Conservation (phyloP, 2,329 filamentous ascomycete genomes). For the Daldinia sp. region DNA sequence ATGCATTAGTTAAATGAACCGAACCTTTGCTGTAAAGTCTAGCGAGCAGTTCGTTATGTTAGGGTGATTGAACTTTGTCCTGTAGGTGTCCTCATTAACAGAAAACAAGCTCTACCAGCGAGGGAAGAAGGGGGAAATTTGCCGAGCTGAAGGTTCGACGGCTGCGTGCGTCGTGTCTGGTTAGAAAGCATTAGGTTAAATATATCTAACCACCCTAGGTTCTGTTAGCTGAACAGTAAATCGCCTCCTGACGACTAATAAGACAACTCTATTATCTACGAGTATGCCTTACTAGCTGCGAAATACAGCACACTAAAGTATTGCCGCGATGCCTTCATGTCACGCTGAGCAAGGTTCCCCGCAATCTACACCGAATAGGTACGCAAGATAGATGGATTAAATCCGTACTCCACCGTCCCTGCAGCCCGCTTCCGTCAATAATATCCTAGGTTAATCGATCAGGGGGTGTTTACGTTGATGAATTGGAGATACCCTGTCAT, state of each 20-base stretch:
- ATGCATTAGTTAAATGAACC: too few species aligned
- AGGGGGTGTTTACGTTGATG: background rate
- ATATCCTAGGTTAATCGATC: constrained; percentile 9
- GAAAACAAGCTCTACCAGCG: too few species aligned
- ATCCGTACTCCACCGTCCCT: constrained; percentile 4
- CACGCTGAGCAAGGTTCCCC: constrained; percentile 32
- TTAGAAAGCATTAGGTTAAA: background rate
- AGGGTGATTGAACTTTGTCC: too few species aligned
- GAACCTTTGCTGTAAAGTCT: too few species aligned
- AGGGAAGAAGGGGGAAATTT: background rate
- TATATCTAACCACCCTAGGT: constrained; percentile 3
- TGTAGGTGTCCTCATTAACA: background rate
- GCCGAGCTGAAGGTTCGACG: background rate
- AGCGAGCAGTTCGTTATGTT: too few species aligned
- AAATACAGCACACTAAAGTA: constrained; percentile 13
- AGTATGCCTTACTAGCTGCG: background rate
- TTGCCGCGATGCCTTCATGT: constrained; percentile 34
- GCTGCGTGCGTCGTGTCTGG: background rate
- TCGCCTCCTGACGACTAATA: background rate
- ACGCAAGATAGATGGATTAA: constrained; percentile 12
- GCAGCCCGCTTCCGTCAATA: constrained; percentile 1
- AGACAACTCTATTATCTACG: background rate
- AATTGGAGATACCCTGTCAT: constrained; percentile 14
- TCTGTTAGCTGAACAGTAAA: background rate
- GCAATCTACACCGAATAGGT: constrained; percentile 18